phyloP scores from a whole-genome alignment of 345 rosid species.

The Euphorbia pulcherrima region DNA sequence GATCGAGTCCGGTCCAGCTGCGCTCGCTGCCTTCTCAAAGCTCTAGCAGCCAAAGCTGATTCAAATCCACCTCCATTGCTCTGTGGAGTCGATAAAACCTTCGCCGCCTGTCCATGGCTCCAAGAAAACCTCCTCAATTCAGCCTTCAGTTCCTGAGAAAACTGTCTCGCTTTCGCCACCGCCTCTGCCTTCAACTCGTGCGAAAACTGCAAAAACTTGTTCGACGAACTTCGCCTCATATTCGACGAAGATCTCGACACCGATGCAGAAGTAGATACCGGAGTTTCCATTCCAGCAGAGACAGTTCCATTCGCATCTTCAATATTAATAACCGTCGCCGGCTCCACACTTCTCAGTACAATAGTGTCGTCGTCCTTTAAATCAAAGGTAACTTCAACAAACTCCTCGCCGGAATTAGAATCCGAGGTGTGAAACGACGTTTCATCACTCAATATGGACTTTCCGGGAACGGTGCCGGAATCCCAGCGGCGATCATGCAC shows the following conservation, averaged over 20 bases:
- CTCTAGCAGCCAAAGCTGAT: slow-evolving; percentile 74
- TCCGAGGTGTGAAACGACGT: slow-evolving; percentile 45
- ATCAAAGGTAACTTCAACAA: slow-evolving; percentile 90
- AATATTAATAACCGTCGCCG: slow-evolving; percentile 44
- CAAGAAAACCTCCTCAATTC: slow-evolving; percentile 80
- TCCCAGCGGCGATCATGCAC: slow-evolving; percentile 85
- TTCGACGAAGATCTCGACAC: slow-evolving; percentile 71
- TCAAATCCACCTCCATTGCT: slow-evolving; percentile 38
- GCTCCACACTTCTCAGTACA: slow-evolving; percentile 88
- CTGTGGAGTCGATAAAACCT: slow-evolving; percentile 36
- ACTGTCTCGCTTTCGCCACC: slow-evolving; percentile 79
- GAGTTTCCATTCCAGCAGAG: slow-evolving; percentile 24
- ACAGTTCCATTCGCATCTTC: slow-evolving; percentile 24
- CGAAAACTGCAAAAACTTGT: slow-evolving; percentile 59
- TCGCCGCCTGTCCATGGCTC: slow-evolving; percentile 53
- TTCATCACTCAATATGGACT: slow-evolving; percentile 34
- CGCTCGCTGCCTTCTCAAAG: slow-evolving; percentile 71
- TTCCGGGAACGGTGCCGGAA: slow-evolving; percentile 59
- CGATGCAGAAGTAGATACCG: slow-evolving; percentile 27
- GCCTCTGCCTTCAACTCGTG: slow-evolving; percentile 98
- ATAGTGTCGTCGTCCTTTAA: slow-evolving; percentile 89
- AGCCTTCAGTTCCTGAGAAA: slow-evolving; percentile 70
- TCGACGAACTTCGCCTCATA: slow-evolving; percentile 67
- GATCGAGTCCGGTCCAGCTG: slow-evolving; percentile 90
- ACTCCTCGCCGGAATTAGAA: slow-evolving; percentile 59